Evolutionary conservation across 1,284 basidiomycete genomes (phyloP).

Genomic region (Boletus calvinii): DNA sequence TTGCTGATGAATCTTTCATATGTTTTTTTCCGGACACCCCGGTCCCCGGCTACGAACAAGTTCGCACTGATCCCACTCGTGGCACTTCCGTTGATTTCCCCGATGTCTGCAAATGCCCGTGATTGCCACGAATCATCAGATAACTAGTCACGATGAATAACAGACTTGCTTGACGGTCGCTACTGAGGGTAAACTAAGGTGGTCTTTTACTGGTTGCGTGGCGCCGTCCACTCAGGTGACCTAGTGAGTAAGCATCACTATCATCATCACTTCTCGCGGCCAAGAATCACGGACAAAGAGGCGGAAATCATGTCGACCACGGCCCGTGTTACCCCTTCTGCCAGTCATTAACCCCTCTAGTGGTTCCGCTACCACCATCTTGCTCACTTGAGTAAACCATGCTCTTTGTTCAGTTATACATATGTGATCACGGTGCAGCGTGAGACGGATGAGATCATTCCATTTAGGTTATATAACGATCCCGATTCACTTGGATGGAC

Average conservation of each 20-base stretch:
- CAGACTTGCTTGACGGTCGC: not conserved
- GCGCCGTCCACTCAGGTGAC: too few relatives aligned
- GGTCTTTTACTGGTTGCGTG: not conserved
- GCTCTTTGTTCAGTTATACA: not conserved
- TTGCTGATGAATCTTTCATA: slow-evolving; percentile 19
- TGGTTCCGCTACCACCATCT: not conserved
- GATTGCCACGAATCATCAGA: not conserved
- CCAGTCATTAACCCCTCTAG: not conserved
- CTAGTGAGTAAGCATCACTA: too few relatives aligned
- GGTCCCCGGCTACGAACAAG: slow-evolving; percentile 6
- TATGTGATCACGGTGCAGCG: not conserved
- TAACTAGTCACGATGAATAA: not conserved
- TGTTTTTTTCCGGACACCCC: slow-evolving; percentile 24
- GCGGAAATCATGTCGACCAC: not conserved
- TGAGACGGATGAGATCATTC: not conserved
- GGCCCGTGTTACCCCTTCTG: too few relatives aligned
- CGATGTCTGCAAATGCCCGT: not conserved
- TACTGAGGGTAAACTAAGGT: too few relatives aligned
- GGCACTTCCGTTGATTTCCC: too few relatives aligned
- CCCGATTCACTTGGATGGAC: not conserved
- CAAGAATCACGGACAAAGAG: not conserved
- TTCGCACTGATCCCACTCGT: not conserved
- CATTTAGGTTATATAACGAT: not conserved
- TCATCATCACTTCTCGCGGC: too few relatives aligned
- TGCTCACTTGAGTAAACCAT: not conserved